A percentile compares a stretch with the other conserved stretches of the same genome.
phyloP scores from a whole-genome alignment of 208 protist genomes.

The Leishmania tarentolae region DNA sequence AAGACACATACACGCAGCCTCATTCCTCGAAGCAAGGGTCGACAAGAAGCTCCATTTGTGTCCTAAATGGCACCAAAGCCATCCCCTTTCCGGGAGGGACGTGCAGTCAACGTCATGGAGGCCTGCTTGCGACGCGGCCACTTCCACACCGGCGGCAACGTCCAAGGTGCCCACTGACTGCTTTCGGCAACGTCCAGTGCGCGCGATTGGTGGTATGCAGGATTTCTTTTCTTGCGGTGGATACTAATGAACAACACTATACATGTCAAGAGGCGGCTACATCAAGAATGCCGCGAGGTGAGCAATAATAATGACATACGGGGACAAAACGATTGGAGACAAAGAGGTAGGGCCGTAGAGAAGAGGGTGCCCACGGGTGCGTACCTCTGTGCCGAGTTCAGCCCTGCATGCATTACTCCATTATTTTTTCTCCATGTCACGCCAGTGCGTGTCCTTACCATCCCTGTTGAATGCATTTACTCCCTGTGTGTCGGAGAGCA shows the following conservation, averaged over 20 bases:
- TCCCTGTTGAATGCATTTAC: neutral
- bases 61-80: neutral
- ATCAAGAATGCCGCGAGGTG: slow-evolving; percentile 1
- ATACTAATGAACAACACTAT: neutral
- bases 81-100: neutral
- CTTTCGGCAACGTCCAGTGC: neutral
- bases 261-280: slow-evolving; percentile 3
- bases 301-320: neutral
- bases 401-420: neutral
- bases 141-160: neutral
- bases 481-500: neutral
- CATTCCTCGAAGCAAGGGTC: neutral
- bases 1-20: neutral
- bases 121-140: neutral
- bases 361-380: neutral
- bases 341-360: neutral
- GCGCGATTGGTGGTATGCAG: neutral
- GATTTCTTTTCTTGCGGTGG: neutral
- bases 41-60: neutral
- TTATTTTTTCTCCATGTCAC: neutral
- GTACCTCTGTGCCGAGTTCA: neutral
- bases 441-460: neutral
- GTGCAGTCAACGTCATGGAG: neutral
- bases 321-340: neutral
- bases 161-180: neutral